Evolutionary conservation across 352 stramenopile genomes (phyloP), one percentile per base, ranked within the genome.

Genomic region (Phytophthora hibernalis): DNA sequence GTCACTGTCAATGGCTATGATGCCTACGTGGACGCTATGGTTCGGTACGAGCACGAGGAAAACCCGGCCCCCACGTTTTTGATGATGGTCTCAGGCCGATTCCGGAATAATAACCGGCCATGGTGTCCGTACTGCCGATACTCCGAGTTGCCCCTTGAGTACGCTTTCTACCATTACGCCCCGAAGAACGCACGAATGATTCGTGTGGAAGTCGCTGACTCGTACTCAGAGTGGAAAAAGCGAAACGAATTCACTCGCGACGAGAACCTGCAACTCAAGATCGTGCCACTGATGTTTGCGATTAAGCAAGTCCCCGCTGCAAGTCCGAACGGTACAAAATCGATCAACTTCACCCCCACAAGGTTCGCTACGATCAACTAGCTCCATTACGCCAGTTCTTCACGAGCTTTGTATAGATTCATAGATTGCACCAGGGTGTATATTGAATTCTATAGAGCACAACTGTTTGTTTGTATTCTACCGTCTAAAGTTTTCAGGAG

Each of bases 101-200:
- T 93, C 59, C 56, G 49, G 21, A 63, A 76, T 47, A 95, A 95
- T 64, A 85, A 92, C 40, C 76, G 87, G 2, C 82, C 83, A 43
- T 95, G 87, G 84, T 95, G 87, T 71, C 81, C 83, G 15, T 95
- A 91, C 70, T 95, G 87, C 50, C 84, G 87, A 16, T 93, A 80
- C 65, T 89, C 81, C 5, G 81, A 95, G 61, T 58, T 92, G 26
- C 82, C 84, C 1, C 26, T 91, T 16, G 82, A 95, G 71, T 92
- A 89, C 53, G 75, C 73, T 0, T 95, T 92, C 62, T 88, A 87
- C 43, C 65, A 72, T n/a, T 92, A 86, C 33, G 87, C 87, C 11
- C 84, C 84, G 1, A 74, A 77, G 3, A 74, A 80, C 22, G 61
- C 87, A 0, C 68, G 77, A 12, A 61, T 95, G 47, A 69, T 93